Conservation (phyloP, 2,329 filamentous ascomycete species). For the Botrytis paeoniae region DNA sequence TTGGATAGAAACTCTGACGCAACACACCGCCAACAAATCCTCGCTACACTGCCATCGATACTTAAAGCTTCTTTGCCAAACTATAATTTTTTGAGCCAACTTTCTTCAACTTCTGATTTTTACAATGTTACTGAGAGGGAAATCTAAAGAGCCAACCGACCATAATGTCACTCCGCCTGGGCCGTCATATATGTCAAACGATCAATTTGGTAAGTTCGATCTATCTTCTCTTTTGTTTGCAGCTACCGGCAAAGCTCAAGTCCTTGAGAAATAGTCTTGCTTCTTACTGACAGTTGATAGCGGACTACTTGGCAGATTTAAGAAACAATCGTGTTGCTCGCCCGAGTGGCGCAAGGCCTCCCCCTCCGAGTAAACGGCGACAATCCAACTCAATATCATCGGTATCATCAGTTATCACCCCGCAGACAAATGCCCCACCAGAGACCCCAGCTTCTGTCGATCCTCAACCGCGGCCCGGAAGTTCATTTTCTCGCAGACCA, state of each 20-base stretch:
- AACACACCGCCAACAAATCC: conserved; percentile 15
- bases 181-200: conserved; percentile 62
- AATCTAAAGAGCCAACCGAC: conserved; percentile 36
- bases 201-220: conserved; percentile 58
- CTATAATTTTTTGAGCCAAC: conserved; percentile 1
- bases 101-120: neutral
- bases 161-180: conserved; percentile 60
- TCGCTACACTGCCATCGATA: conserved; percentile 5
- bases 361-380: conserved; percentile 43
- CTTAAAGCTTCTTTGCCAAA: neutral
- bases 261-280: neutral
- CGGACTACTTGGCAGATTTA: conserved; percentile 67
- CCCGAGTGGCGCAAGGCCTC: conserved; percentile 69
- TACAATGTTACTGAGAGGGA: conserved; percentile 34
- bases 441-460: conserved; percentile 26
- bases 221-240: neutral
- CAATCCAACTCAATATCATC: conserved; percentile 42
- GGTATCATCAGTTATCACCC: conserved; percentile 12
- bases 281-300: conserved; percentile 43
- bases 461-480: conserved; percentile 30
- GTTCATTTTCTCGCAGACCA: conserved; percentile 34
- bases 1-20: conserved; percentile 14
- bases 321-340: conserved; percentile 65
- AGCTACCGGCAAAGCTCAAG: neutral
- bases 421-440: conserved; percentile 20